Conservation (phyloP, 2,329 filamentous ascomycete species). For the Phoma sp. region DNA sequence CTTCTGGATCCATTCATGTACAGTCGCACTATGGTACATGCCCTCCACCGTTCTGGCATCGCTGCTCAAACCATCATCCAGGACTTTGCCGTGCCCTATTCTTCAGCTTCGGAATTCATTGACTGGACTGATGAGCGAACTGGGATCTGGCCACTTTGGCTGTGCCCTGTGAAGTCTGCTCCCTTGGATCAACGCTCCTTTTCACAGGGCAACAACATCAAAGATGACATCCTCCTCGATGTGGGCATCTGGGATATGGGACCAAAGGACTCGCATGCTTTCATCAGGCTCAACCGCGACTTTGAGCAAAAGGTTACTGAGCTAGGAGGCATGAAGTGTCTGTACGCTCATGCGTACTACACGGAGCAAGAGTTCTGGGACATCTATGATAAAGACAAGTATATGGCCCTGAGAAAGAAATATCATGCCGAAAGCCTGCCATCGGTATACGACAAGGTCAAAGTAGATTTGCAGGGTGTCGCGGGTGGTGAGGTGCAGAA, state of each 20-base stretch:
- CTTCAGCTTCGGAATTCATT: constrained; percentile 59
- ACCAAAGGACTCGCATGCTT: constrained; percentile 60
- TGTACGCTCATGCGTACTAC: constrained; percentile 89
- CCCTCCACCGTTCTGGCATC: constrained; percentile 64
- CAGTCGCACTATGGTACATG: constrained; percentile 67
- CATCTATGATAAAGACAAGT: constrained; percentile 66
- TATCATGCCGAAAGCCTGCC: constrained; percentile 69
- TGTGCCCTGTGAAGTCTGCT: constrained; percentile 57
- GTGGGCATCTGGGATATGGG: constrained; percentile 82
- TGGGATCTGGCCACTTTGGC: constrained; percentile 63
- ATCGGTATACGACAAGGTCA: constrained; percentile 72
- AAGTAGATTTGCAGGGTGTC: constrained; percentile 51
- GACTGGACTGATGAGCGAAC: constrained; percentile 57
- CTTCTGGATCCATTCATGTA: constrained; percentile 66
- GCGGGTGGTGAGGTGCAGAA: constrained; percentile 19
- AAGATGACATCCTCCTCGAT: constrained; percentile 43
- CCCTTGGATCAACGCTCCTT: constrained; percentile 35
- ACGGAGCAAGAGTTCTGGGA: constrained; percentile 72
- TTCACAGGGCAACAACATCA: constrained; percentile 37
- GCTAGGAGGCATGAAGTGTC: constrained; percentile 82
- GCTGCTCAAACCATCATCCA: constrained; percentile 66
- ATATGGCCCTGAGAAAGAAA: constrained; percentile 66
- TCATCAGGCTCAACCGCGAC: constrained; percentile 71
- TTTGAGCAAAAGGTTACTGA: constrained; percentile 73
- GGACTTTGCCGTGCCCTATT: constrained; percentile 65